Evolutionary conservation across 2,329 filamentous ascomycete species (phyloP).

Genomic region (Trichoderma asperellum): DNA sequence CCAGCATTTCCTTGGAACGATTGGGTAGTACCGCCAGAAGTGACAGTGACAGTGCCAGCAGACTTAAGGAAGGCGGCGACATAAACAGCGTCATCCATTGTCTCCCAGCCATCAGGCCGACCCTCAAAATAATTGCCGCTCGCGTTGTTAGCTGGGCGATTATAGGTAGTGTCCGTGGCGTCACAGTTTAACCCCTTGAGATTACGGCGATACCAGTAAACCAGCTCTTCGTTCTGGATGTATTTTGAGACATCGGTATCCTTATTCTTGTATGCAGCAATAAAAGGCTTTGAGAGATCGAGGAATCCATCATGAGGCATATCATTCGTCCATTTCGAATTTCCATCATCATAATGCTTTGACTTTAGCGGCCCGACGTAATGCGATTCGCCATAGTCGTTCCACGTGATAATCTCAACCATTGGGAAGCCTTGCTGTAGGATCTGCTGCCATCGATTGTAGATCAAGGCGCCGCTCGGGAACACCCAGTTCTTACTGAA

Average conservation of each 20-base stretch:
- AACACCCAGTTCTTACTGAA: constrained; percentile 58
- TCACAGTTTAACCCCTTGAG: constrained; percentile 53
- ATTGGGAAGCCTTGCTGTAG: constrained; percentile 51
- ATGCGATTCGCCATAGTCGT: constrained; percentile 59
- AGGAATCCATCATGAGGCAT: constrained; percentile 59
- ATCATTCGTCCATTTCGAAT: constrained; percentile 55
- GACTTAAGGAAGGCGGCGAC: constrained; percentile 54
- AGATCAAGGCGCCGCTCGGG: constrained; percentile 62
- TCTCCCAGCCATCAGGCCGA: constrained; percentile 54
- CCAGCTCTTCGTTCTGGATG: constrained; percentile 53
- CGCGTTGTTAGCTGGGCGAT: constrained; percentile 46
- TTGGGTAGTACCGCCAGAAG: constrained; percentile 49
- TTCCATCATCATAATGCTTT: constrained; percentile 47
- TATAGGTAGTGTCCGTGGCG: constrained; percentile 55
- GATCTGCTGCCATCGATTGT: constrained; percentile 58
- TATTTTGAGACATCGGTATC: constrained; percentile 45
- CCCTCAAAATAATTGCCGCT: constrained; percentile 58
- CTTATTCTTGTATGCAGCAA: constrained; percentile 56
- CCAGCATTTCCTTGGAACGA: constrained; percentile 40
- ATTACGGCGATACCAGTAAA: constrained; percentile 61
- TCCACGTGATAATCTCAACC: constrained; percentile 52
- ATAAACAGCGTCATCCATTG: constrained; percentile 55
- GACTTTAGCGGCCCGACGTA: constrained; percentile 55
- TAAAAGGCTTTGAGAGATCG: constrained; percentile 57
- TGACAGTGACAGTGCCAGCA: constrained; percentile 49